phyloP scores from a whole-genome alignment of 164 flowering plant species.

The grape (Vitis vinifera) region ASM3070453v1 NC_081817.1:5362501-5363000 shows the following conservation, averaged over 20 bases:
- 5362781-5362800: constrained; percentile 37
- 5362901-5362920: constrained; percentile 4
- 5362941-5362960: neutral
- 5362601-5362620: neutral
- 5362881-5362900: neutral
- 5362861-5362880: neutral
- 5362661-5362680: constrained; percentile 39
- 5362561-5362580: no score
- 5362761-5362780: constrained; percentile 36
- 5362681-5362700: constrained; percentile 31
- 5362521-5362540: no score
- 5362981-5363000: neutral
- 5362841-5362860: neutral
- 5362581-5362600: no score
- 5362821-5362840: constrained; percentile 1
- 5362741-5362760: constrained; percentile 11
- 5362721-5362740: constrained; percentile 6
- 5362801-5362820: constrained; percentile 47
- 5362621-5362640: constrained; percentile 8
- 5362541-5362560: no score
- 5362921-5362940: constrained; percentile 1
- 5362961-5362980: neutral
- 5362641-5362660: constrained; percentile 17
- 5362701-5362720: constrained; percentile 5
- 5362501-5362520: no score